Conservation (phyloP, 805 yeast species). For the Lipomyces anomalus region DNA sequence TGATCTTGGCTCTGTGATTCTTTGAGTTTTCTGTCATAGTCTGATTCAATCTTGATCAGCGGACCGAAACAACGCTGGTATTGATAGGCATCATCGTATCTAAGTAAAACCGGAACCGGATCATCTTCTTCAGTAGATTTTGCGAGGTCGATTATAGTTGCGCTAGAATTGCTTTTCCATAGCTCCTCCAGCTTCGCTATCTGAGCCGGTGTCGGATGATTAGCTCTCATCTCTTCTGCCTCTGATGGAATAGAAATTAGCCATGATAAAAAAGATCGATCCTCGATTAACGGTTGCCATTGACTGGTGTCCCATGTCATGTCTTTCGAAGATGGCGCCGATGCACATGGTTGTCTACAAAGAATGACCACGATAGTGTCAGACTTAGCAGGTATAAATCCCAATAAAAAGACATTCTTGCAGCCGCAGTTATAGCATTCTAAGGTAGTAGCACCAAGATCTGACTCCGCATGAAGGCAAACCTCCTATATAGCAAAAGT, state of each 20-base stretch:
- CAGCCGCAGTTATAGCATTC: slow-evolving; percentile 91
- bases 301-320: slow-evolving; percentile 79
- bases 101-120: slow-evolving; percentile 63
- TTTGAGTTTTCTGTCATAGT: slow-evolving; percentile 64
- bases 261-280: slow-evolving; percentile 76
- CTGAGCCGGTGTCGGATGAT: slow-evolving; percentile 55
- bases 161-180: slow-evolving; percentile 70
- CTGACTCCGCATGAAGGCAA: slow-evolving; percentile 70
- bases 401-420: slow-evolving; percentile 71
- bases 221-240: slow-evolving; percentile 53
- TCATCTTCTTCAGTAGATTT: slow-evolving; percentile 49
- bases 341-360: slow-evolving; percentile 77
- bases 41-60: slow-evolving; percentile 73
- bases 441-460: slow-evolving; percentile 76
- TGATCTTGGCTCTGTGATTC: slow-evolving; percentile 75
- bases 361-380: slow-evolving; percentile 81
- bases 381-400: slow-evolving; percentile 80
- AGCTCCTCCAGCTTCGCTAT: slow-evolving; percentile 68
- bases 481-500: slow-evolving; percentile 35
- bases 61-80: slow-evolving; percentile 85
- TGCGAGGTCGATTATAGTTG: slow-evolving; percentile 64
- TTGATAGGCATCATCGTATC: slow-evolving; percentile 76
- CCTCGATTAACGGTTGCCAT: slow-evolving; percentile 83
- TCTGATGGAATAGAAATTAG: slow-evolving; percentile 66
- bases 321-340: slow-evolving; percentile 50